Base-by-base conservation (phyloP, 1,284 basidiomycete species). In the Xerocomus amazonicus region DNA sequence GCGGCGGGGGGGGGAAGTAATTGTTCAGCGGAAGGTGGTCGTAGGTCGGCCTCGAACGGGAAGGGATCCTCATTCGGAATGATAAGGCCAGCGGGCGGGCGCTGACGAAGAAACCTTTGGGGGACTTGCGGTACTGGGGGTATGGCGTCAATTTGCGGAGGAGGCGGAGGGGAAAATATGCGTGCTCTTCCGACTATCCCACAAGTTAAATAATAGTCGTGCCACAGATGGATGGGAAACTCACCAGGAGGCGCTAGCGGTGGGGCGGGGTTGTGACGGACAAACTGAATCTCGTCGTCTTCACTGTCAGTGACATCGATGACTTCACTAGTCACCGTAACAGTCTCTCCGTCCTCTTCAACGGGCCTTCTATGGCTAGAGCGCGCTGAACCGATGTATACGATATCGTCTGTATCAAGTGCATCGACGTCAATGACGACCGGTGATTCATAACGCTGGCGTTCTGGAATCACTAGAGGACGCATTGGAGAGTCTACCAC, bases 131-230 rank as follows among this genome's bases (percentile, higher is more conserved):
- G 69, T 8, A 80, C 61, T 0, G 75, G 70, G 6, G 77, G 77
- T 0, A 74, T 49, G 47, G 58, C 26, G 49, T 56, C 51, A 37
- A 57, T 36, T 52, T 66, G 49, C n/a, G 56, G 62, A 28, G 69
- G 70, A 12, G 75, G 74, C 2, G 76, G 75, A 17, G 78, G 77
- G 2, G 77, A 78, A 41, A 73, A 57, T 37, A 74, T 60, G 10
- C 59, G 61, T n/a, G 53, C 55, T 52, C 63, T 59, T 37, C 47
- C 43, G 7, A 48, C 55, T 57, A 16, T 34, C 32, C 29, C 16
- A 23, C 42, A 26, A 19, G 49, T 55, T 35, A 46, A 23, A 23
- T 23, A 23, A 31, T 17, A 38, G 26, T 13, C 36, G 27, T 28
- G 36, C 29, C 45, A 47, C 42, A 41, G 2, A 34, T 14, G 10